Evolutionary conservation across 179 eudicot species (phyloP).

Genomic region (Pouteria campechiana): DNA sequence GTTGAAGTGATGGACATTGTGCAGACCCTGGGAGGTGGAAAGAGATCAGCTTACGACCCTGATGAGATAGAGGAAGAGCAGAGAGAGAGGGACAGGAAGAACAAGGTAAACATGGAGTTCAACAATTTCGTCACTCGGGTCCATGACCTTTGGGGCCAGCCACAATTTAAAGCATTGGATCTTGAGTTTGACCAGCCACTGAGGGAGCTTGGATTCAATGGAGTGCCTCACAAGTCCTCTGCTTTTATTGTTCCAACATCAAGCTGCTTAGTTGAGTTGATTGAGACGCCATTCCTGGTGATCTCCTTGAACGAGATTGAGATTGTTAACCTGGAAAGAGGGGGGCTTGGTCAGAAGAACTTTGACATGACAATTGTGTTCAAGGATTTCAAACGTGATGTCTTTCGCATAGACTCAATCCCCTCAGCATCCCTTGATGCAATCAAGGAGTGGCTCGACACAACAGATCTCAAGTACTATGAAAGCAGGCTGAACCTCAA

Average conservation of each 20-base stretch:
- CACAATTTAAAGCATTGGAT: constrained; percentile 54
- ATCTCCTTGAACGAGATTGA: constrained; percentile 63
- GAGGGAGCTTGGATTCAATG: constrained; percentile 92
- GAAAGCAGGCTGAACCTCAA: constrained; percentile 83
- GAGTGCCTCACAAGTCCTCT: constrained; percentile 77
- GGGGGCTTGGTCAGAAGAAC: constrained; percentile 84
- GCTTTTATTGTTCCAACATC: constrained; percentile 87
- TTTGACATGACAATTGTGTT: constrained; percentile 81
- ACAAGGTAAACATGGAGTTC: constrained; percentile 76
- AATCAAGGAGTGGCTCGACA: constrained; percentile 87
- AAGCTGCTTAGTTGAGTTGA: constrained; percentile 73
- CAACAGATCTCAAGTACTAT: constrained; percentile 78
- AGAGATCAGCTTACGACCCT: constrained; percentile 77
- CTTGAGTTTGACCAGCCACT: constrained; percentile 86
- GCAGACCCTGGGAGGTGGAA: constrained; percentile 73
- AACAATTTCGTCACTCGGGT: constrained; percentile 72
- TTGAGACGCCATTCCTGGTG: constrained; percentile 73
- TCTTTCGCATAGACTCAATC: constrained; percentile 77
- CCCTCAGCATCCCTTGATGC: constrained; percentile 70
- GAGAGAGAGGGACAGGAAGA: constrained; percentile 73
- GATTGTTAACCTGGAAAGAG: constrained; percentile 80
- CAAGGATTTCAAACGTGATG: constrained; percentile 83
- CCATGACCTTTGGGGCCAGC: constrained; percentile 83
- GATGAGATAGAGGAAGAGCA: constrained; percentile 96
- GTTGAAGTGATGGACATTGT: constrained; percentile 90